These are phyloP conservation scores for Primulina tabacum DNA, from an alignment of 257 asterid species.

Conservation along the genomic window DNA sequence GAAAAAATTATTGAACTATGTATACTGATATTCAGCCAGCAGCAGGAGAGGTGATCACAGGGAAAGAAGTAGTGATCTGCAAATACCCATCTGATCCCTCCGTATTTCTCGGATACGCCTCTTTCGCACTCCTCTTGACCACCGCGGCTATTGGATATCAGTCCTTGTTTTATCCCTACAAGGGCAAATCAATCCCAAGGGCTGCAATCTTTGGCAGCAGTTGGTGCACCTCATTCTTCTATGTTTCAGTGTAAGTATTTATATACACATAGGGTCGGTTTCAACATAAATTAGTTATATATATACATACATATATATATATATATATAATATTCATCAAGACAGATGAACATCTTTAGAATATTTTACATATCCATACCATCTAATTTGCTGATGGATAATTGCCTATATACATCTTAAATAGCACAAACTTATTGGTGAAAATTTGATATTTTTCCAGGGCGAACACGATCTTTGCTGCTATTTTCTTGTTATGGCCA, in stretches of 20 bases:
- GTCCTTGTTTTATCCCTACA: conserved; percentile 36
- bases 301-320: no score
- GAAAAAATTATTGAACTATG: background rate
- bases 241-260: conserved; percentile 26
- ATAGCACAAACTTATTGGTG: no score
- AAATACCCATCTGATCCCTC: conserved; percentile 29
- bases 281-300: no score
- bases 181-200: conserved; percentile 33
- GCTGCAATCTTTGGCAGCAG: conserved; percentile 23
- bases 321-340: no score
- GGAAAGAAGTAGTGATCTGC: conserved; percentile 31
- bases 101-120: conserved; percentile 22
- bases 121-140: conserved; percentile 22
- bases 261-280: no score
- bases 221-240: conserved; percentile 28
- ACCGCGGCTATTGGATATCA: conserved; percentile 25
- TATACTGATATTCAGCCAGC: conserved; percentile 22
- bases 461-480: conserved; percentile 22
- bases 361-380: background rate
- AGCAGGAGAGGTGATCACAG: conserved; percentile 25
- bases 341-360: no score
- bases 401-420: no score
- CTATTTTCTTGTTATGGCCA: conserved; percentile 30
- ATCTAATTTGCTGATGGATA: no score
- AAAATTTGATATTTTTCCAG: background rate